Conservation (phyloP, 495 filamentous ascomycete species). For the Aspergillus hancockii region DNA sequence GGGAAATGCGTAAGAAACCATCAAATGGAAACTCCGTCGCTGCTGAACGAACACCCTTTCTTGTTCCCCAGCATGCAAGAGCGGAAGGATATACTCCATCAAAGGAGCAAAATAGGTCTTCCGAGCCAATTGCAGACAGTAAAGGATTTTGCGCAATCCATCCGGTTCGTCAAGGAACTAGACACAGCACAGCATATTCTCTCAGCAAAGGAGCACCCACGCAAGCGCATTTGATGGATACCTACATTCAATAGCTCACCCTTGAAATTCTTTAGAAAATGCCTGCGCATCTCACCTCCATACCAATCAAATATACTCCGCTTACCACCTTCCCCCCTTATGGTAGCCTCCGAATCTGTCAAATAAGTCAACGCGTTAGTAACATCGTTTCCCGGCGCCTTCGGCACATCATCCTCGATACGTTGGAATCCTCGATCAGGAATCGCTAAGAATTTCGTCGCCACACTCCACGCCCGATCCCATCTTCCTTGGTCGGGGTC, state of each 20-base stretch:
- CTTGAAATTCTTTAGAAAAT: conserved; percentile 49
- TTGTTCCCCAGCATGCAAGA: conserved; percentile 28
- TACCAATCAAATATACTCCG: conserved; percentile 51
- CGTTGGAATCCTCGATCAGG: conserved; percentile 42
- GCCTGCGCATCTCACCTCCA: conserved; percentile 50
- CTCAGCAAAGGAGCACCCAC: conserved; percentile 4
- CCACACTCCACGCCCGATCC: conserved; percentile 69
- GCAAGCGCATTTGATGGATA: neutral
- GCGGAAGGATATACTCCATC: conserved; percentile 38
- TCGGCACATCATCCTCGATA: conserved; percentile 23
- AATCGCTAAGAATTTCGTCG: conserved; percentile 62
- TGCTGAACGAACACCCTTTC: conserved; percentile 51
- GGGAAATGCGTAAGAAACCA: conserved; percentile 65
- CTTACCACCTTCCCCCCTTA: conserved; percentile 6
- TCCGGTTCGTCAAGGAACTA: conserved; percentile 33
- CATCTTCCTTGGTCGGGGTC: conserved; percentile 58
- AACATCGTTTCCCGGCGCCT: conserved; percentile 34
- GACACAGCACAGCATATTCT: conserved; percentile 1
- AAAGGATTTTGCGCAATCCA: conserved; percentile 39
- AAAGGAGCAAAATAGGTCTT: conserved; percentile 50
- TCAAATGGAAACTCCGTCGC: conserved; percentile 61
- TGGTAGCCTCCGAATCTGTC: conserved; percentile 22
- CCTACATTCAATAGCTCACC: conserved; percentile 40
- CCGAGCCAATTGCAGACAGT: conserved; percentile 44
- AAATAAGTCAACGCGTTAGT: conserved; percentile 43